Evolutionary conservation across 2,329 filamentous ascomycete genomes (phyloP), one percentile per base, ranked within the genome.

Genomic region (Emericellopsis atlantica): DNA sequence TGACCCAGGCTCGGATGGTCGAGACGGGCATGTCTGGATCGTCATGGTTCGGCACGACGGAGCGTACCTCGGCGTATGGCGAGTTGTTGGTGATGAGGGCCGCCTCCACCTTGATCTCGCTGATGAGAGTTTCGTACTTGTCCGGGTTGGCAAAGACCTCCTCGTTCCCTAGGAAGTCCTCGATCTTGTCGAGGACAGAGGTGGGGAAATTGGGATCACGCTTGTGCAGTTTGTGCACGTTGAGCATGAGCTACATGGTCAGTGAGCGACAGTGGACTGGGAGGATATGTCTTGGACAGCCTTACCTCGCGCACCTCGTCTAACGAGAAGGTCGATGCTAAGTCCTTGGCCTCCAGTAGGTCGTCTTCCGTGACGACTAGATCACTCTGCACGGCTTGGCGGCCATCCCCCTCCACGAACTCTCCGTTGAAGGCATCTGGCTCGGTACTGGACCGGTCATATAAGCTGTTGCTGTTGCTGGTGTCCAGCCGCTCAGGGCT

Each of bases 1-100:
- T 70, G 16, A 56, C 50, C 70, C 70, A 75, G 41, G 66, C 66
- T 11, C 72, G 68, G 38, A 76, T 64, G 1, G 74, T 77, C 15
- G 70, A 73, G 43, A 62, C 67, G 5, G 70, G 72, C 6, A 62
- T 56, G 6, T 46, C 54, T 2, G 64, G 60, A 41, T 73, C 65
- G 50, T 77, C 74, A 40, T 72, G 69, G 49, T 76, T 74, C 50
- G 68, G 66, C 15, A 74, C 70, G 3, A 74, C 70, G 31, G 71
- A 67, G 40, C 72, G 68, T 21, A 74, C 70, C 51, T 76, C 71
- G 43, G 72, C 65, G 48, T 76, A 77, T 3, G 73, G 73, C 36
- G 69, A 73, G 51, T 74, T 69, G 48, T 69, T 69, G 39, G 64
- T 70, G 45, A 74, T 70, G 43, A 74, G 59, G 4, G 69, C 69